Percentiles rank a stretch among this genome's conserved stretches.
Conservation (phyloP, 192 early-diverging fungal genomes). For the Phlyctochytrium planicorne region DNA sequence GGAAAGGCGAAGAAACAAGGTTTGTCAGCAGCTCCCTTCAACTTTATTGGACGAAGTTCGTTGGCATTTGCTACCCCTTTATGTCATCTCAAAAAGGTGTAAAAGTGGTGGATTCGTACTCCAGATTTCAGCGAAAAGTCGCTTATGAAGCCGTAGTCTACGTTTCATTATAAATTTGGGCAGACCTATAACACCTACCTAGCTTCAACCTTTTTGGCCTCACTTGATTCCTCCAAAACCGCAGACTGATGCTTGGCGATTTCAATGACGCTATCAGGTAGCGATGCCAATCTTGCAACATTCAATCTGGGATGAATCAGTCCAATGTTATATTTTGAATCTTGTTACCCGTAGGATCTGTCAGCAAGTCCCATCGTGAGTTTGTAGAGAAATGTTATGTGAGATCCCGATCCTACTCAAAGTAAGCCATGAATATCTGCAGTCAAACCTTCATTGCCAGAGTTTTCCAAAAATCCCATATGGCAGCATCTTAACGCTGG, state of each 20-base stretch:
- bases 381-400: conserved; percentile 66
- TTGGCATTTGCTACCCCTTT: too few relatives aligned
- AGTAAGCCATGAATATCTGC: not conserved
- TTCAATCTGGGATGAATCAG: conserved; percentile 46
- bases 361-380: conserved; percentile 58
- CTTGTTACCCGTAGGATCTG: conserved; percentile 65
- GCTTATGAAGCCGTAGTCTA: too few relatives aligned
- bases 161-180: too few relatives aligned
- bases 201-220: too few relatives aligned
- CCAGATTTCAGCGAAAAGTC: too few relatives aligned
- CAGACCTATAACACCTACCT: too few relatives aligned
- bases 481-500: conserved; percentile 27
- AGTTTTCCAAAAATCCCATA: conserved; percentile 38
- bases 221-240: conserved; percentile 30
- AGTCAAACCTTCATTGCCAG: not conserved
- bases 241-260: conserved; percentile 54
- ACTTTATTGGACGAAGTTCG: too few relatives aligned
- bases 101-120: too few relatives aligned
- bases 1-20: too few relatives aligned
- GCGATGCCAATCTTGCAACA: conserved; percentile 67
- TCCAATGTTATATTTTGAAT: not conserved
- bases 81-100: too few relatives aligned
- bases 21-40: too few relatives aligned
- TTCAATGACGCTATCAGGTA: conserved; percentile 51
- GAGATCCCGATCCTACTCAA: not conserved